phyloP scores from a whole-genome alignment of 345 rosid genomes.

The Mercurialis annua region DNA sequence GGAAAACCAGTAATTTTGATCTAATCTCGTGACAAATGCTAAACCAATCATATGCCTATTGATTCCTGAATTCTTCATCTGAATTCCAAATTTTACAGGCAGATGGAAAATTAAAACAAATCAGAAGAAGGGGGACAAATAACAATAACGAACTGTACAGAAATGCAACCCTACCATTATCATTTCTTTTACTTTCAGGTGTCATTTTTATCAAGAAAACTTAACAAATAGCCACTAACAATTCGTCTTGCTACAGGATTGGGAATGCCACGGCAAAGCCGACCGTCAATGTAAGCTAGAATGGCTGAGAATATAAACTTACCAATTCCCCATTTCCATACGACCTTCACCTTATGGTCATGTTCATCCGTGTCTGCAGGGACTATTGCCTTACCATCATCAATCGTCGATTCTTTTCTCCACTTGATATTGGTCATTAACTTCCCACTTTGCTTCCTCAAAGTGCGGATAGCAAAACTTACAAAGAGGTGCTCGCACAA shows the following conservation, averaged over 20 bases:
- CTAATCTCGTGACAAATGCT: no score
- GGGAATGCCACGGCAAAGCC: slow-evolving; percentile 79
- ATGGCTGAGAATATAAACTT: slow-evolving; percentile 69
- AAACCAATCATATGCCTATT: no score
- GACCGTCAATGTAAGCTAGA: slow-evolving; percentile 82
- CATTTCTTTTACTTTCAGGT: slow-evolving; percentile 3
- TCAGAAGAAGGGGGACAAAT: not conserved
- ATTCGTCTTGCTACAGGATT: slow-evolving; percentile 85
- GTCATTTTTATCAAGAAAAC: slow-evolving; percentile 61
- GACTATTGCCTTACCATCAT: slow-evolving; percentile 29
- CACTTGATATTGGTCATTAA: slow-evolving; percentile 33
- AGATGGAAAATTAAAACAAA: not conserved
- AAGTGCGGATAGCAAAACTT: slow-evolving; percentile 72
- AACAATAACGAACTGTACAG: no score
- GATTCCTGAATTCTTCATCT: not conserved
- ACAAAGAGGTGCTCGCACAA: slow-evolving; percentile 87
- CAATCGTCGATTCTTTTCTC: slow-evolving; percentile 31
- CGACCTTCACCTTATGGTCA: slow-evolving; percentile 39
- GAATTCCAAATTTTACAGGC: not conserved
- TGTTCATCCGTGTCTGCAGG: slow-evolving; percentile 26
- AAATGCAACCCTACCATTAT: not conserved
- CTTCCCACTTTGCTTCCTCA: slow-evolving; percentile 58
- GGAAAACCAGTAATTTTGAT: no score
- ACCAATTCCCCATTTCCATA: slow-evolving; percentile 73
- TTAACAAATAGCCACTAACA: slow-evolving; percentile 82